Conservation (phyloP, 2,329 filamentous ascomycete genomes). For the Aureobasidium lini region DNA sequence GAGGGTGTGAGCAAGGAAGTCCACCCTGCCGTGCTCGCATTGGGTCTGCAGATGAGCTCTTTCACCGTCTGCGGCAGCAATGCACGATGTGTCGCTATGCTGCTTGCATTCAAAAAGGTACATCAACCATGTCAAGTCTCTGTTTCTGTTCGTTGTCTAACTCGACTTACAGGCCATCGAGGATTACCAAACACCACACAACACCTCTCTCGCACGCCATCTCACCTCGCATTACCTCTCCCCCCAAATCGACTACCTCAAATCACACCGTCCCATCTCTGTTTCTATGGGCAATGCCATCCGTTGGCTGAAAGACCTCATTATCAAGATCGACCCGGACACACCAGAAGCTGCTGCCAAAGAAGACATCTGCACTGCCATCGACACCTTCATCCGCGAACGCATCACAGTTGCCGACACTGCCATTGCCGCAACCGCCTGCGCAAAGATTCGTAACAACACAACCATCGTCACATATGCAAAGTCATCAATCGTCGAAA, state of each 20-base stretch:
- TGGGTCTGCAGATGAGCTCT: conserved; percentile 84
- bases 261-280: conserved; percentile 88
- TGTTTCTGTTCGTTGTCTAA: background rate
- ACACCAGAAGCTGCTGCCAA: conserved; percentile 77
- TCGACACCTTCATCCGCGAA: conserved; percentile 86
- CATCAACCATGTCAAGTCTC: conserved; percentile 13
- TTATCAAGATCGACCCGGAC: conserved; percentile 83
- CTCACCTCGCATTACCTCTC: conserved; percentile 86
- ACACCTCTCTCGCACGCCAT: conserved; percentile 80
- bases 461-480: conserved; percentile 84
- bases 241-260: conserved; percentile 90
- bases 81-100: conserved; percentile 76
- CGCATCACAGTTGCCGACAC: conserved; percentile 81
- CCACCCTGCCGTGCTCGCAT: conserved; percentile 73
- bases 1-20: conserved; percentile 62
- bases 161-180: conserved; percentile 62
- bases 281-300: conserved; percentile 97
- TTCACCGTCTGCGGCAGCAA: conserved; percentile 87
- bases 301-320: conserved; percentile 84
- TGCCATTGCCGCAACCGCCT: conserved; percentile 71
- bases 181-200: conserved; percentile 81
- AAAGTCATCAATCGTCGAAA: conserved; percentile 77
- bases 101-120: conserved; percentile 83
- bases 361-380: conserved; percentile 65
- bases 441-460: conserved; percentile 66